Conservation (phyloP, 2,329 filamentous ascomycete genomes). For the Sporothrix brunneoviolacea region DNA sequence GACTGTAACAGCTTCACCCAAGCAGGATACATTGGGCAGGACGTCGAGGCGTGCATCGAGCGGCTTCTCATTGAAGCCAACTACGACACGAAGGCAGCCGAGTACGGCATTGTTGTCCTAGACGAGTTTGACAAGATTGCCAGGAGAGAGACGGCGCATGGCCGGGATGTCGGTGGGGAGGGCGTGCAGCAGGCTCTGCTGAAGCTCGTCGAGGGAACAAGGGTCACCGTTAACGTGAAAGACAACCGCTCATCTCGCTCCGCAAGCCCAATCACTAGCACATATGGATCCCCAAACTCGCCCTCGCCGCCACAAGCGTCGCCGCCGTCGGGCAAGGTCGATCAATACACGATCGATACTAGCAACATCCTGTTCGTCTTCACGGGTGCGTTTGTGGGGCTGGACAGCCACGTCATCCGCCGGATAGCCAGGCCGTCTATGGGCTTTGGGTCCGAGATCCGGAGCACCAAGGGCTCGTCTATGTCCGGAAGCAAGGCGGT, state of each 20-base stretch:
- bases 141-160: conserved; percentile 76
- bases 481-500: conserved; percentile 46
- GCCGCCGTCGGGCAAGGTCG: conserved; percentile 45
- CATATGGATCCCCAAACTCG: conserved; percentile 40
- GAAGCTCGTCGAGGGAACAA: conserved; percentile 94
- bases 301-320: conserved; percentile 39
- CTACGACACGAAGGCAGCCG: conserved; percentile 76
- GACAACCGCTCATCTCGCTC: conserved; percentile 51
- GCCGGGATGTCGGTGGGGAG: conserved; percentile 91
- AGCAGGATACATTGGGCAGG: conserved; percentile 94
- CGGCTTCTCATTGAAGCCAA: conserved; percentile 83
- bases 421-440: conserved; percentile 82
- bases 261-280: conserved; percentile 45
- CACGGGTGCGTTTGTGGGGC: conserved; percentile 87
- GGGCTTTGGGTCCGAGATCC: conserved; percentile 82
- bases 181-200: conserved; percentile 93
- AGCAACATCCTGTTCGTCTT: conserved; percentile 97
- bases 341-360: conserved; percentile 73
- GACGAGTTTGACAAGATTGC: conserved; percentile 98
- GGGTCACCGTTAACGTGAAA: conserved; percentile 85
- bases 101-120: conserved; percentile 88
- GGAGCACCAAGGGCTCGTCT: conserved; percentile 44
- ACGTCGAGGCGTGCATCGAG: conserved; percentile 93
- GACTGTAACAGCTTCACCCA: conserved; percentile 96
- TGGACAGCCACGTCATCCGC: conserved; percentile 80